Conservation (phyloP, 768 basidiomycete species). For the Psilocybe subaeruginosa region DNA sequence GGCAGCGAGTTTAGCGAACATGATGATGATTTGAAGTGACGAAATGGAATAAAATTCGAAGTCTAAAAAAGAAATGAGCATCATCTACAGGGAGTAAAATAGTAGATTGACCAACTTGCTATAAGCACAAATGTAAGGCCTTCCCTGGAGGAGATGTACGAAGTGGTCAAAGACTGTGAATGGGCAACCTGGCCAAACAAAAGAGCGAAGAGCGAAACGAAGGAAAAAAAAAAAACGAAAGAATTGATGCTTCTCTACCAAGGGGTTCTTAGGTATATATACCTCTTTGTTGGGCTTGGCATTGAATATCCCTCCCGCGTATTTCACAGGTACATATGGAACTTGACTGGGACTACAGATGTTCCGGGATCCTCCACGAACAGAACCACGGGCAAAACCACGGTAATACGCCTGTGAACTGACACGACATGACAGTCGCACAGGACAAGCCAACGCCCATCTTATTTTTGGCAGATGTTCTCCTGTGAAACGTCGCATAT, state of each 20-base stretch:
- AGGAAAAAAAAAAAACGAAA: constrained; percentile 17
- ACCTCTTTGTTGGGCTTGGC: constrained; percentile 6
- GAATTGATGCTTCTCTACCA: constrained; percentile 15
- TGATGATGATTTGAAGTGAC: constrained; percentile 23
- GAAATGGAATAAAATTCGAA: constrained; percentile 22
- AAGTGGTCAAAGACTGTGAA: constrained; percentile 34
- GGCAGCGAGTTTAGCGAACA: constrained; percentile 43
- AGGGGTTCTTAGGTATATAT: constrained; percentile 16
- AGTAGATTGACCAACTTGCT: constrained; percentile 23
- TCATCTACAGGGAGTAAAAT: neutral
- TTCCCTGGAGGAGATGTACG: constrained; percentile 25
- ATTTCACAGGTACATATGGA: constrained; percentile 6
- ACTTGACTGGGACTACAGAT: constrained; percentile 8
- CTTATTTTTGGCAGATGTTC: neutral
- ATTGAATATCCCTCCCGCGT: neutral
- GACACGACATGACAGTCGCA: constrained; percentile 12
- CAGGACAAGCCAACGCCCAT: constrained; percentile 17
- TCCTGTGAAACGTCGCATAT: neutral
- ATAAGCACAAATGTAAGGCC: constrained; percentile 33
- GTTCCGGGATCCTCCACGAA: neutral
- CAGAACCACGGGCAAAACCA: neutral
- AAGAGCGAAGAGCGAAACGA: constrained; percentile 23
- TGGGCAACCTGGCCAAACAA: constrained; percentile 45
- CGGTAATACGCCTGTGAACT: neutral
- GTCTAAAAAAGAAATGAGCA: constrained; percentile 11